These are phyloP conservation scores for Solanum tarijense DNA, from an alignment of 257 asterid genomes.

Conservation along the genomic window DNA sequence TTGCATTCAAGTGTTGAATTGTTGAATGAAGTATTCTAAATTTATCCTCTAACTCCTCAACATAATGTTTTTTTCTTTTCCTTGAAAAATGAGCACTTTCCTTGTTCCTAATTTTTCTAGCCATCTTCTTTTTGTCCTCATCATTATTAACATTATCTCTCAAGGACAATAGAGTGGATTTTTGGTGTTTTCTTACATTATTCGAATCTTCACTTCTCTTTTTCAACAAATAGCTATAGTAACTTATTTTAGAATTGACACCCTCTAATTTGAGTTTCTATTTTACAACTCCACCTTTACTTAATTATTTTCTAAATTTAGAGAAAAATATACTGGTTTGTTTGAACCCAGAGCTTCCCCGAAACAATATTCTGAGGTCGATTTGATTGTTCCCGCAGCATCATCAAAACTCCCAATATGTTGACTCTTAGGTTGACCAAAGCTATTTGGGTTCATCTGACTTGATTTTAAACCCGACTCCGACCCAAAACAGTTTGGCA, in stretches of 20 bases:
- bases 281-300: slow-evolving; percentile 37
- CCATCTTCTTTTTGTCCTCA: slow-evolving; percentile 65
- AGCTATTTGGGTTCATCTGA: slow-evolving; percentile 6
- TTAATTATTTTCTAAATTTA: slow-evolving; percentile 26
- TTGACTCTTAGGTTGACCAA: background rate
- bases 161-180: slow-evolving; percentile 19
- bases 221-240: slow-evolving; percentile 29
- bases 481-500: background rate
- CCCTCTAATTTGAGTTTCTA: slow-evolving; percentile 3
- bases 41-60: slow-evolving; percentile 89
- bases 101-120: slow-evolving; percentile 79
- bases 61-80: slow-evolving; percentile 82
- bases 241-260: slow-evolving; percentile 4
- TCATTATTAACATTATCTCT: slow-evolving; percentile 28
- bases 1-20: no score
- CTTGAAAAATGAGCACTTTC: slow-evolving; percentile 91
- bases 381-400: background rate
- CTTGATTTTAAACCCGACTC: background rate
- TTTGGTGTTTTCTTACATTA: slow-evolving; percentile 39
- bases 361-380: background rate
- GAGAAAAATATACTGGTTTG: slow-evolving; percentile 47
- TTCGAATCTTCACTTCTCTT: slow-evolving; percentile 31
- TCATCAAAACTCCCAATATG: background rate
- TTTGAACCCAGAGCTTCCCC: slow-evolving; percentile 24
- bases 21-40: no score